Evolutionary conservation across 371 early-diverging fungal genomes (phyloP).

Genomic region (Nematocida sp.): DNA sequence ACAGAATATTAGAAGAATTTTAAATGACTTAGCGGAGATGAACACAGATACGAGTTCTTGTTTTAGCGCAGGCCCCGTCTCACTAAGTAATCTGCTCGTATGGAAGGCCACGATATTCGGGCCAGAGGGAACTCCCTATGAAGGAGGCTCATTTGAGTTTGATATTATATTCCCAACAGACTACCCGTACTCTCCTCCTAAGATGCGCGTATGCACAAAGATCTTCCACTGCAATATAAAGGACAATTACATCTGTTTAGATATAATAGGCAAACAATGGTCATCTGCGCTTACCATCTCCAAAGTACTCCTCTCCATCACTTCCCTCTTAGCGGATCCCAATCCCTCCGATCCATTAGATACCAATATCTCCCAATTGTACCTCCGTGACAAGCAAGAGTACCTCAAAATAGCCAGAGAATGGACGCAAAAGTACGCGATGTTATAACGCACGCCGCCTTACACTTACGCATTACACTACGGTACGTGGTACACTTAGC

Average conservation of each 20-base stretch:
- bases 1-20: slow-evolving; percentile 58
- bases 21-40: slow-evolving; percentile 72
- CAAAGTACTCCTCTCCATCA: slow-evolving; percentile 84
- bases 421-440: slow-evolving; percentile 73
- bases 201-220: slow-evolving; percentile 80
- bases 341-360: slow-evolving; percentile 97
- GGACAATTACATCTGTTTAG: slow-evolving; percentile 90
- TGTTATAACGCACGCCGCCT: slow-evolving; percentile 10
- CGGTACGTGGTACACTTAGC: too few species aligned
- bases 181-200: slow-evolving; percentile 97
- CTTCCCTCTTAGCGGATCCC: slow-evolving; percentile 87
- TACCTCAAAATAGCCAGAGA: slow-evolving; percentile 75
- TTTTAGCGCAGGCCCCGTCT: slow-evolving; percentile 70
- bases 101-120: slow-evolving; percentile 73
- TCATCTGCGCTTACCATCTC: slow-evolving; percentile 92
- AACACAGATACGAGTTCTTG: slow-evolving; percentile 70
- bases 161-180: slow-evolving; percentile 78
- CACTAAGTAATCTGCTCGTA: slow-evolving; percentile 71
- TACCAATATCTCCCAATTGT: slow-evolving; percentile 78
- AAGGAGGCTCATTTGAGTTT: slow-evolving; percentile 81
- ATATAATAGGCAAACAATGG: slow-evolving; percentile 97
- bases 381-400: slow-evolving; percentile 69
- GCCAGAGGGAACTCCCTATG: slow-evolving; percentile 78
- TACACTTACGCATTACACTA: too few species aligned
- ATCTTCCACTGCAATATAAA: slow-evolving; percentile 97